Base-by-base conservation (phyloP, 2,329 filamentous ascomycete species). In the Ophiostoma sp. region DNA sequence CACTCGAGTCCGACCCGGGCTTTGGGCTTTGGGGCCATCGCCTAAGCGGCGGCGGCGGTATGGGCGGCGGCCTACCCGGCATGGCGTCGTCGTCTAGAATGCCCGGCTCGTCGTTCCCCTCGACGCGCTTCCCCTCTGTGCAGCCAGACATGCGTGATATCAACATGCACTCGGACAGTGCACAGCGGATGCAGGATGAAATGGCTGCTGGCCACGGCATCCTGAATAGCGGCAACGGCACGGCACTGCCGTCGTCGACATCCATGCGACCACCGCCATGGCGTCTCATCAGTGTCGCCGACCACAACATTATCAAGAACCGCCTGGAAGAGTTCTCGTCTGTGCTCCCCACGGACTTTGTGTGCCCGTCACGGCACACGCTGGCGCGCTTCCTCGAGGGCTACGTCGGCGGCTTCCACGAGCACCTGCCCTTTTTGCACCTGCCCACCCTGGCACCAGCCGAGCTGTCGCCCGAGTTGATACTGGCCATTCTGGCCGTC, bases 381-480 rank as follows among this genome's bases (percentile, higher is more conserved):
- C 77, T 92, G 36, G 88, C 87, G 2, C 81, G 90, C 44, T 92
- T 91, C 72, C 78, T 92, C 41, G 88, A 90, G 71, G 89, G 89
- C 1, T 92, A 91, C 74, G 85, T 91, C 69, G 86, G 84, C 71
- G 89, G 89, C 0, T 91, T 92, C 71, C 77, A 87, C 71, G 81
- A 84, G 35, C 84, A 87, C 72, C 80, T 87, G 57, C 85, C 85
- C 0, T 87, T 92, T 72, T 80, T 92, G 36, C 90, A 93, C 76
- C 79, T 91, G 5, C 87, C 90, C 0, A 91, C 89, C 0, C 81
- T 92, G 66, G 82, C 83, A 1, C 84, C 88, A 0, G 84, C 85
- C 8, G 85, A 87, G n/a, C 83, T 87, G n/a, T 86, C 88, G 0
- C 85, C 89, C 0, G 90, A 92, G 76, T 80, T 92, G 4, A 80